Evolutionary conservation across 169 alveolate species (phyloP).

Genomic region (Plasmodium inui): DNA sequence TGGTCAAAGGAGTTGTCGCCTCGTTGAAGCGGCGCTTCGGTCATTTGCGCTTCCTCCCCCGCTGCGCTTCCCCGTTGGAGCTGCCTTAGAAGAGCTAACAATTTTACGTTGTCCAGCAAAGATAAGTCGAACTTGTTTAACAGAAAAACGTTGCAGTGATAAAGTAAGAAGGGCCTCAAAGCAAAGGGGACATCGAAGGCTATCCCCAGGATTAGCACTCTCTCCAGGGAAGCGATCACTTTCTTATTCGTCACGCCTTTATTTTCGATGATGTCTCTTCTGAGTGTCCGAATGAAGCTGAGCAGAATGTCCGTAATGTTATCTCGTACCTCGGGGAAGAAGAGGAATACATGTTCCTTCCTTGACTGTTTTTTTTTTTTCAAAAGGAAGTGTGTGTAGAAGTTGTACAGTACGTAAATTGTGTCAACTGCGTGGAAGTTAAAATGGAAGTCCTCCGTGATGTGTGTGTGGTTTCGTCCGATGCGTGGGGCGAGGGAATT

Average conservation of each 20-base stretch:
- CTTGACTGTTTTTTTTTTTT: conserved; percentile 18
- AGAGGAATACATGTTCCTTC: conserved; percentile 39
- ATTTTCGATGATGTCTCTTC: neutral
- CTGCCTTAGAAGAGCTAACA: conserved; percentile 27
- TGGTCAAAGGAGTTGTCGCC: neutral
- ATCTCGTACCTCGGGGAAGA: conserved; percentile 40
- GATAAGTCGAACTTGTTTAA: conserved; percentile 63
- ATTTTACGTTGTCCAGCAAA: conserved; percentile 36
- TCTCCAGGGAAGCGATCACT: conserved; percentile 46
- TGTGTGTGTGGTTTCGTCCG: neutral
- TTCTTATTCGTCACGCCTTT: conserved; percentile 12
- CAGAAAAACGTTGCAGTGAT: conserved; percentile 45
- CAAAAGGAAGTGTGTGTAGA: conserved; percentile 40
- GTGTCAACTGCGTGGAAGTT: conserved; percentile 63
- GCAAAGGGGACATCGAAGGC: conserved; percentile 31
- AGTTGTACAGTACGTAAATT: conserved; percentile 46
- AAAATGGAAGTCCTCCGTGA: conserved; percentile 38
- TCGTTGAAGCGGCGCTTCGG: neutral
- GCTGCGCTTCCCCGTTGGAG: neutral
- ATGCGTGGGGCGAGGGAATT: neutral
- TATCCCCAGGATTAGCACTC: conserved; percentile 26
- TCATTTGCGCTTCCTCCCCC: neutral
- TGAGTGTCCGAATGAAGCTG: conserved; percentile 31
- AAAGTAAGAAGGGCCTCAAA: conserved; percentile 14
- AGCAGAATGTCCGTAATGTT: conserved; percentile 48